Base-by-base conservation (phyloP, 345 rosid species). In the Arabidopsis suecica region DNA sequence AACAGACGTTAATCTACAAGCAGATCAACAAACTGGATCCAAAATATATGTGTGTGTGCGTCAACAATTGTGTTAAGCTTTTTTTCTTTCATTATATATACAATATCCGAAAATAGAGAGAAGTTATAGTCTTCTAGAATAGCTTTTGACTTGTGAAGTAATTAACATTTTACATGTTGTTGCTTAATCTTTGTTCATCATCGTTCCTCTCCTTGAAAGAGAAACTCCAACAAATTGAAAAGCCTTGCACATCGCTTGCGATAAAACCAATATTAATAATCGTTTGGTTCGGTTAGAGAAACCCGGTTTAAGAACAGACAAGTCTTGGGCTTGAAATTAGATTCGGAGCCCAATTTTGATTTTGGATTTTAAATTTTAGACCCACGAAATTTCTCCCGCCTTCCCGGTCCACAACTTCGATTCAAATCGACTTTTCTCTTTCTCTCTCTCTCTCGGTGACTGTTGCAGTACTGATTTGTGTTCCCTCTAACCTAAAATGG, bases 41-140 rank as follows among this genome's bases (percentile, higher is more conserved):
- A 38, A 6, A 32, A 16, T 16, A 16, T 16, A 16, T 16, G 18
- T 16, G 18, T 16, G 18, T 16, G 18, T 16, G 18, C 5, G 4
- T 37, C 49, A 18, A 38, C 16, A 6, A 6, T 14, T 3, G 51
- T 53, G 48, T 7, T 25, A 16, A 13, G 25, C 30, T n/a, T 16
- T 30, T 30, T 36, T 7, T 30, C n/a, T 1, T 49, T 48, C 30
- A 20, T 36, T 20, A 14, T 16, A 10, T 44, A 45, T 9, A 63
- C 0, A 30, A 30, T 4, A 61, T 41, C 23, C 13, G 10, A 16
- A 16, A 16, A 5, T 16, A 44, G 32, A 53, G 63, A 63, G 55
- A 73, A 13, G 65, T 61, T 36, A 13, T 44, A 55, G 45, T 51
- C 69, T 42, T 82, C 73, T 85, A 83, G 80, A 78, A 68, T 44